Base-by-base conservation (phyloP, 1,139 yeast genomes). In the Protomyces inundatus region DNA sequence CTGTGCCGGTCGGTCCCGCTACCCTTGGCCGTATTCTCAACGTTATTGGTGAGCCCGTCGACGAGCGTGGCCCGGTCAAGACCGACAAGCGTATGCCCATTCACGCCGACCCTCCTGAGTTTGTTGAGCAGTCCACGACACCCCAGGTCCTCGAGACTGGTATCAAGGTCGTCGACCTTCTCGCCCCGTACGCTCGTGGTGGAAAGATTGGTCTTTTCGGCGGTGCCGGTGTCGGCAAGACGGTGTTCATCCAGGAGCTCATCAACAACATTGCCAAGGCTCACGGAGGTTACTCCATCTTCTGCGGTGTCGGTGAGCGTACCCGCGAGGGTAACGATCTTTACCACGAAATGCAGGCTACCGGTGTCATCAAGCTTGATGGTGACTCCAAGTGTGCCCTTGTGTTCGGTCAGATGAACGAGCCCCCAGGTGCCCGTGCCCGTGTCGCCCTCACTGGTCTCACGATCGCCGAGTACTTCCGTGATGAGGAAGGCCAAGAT, bases 211-310 rank as follows among this genome's bases (percentile, higher is more conserved):
- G 98, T 86, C 87, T 93, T 78, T 93, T 93, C 88, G 98, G 98
- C 85, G 98, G 98, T 91, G 98, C 98, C 81, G 98, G 98, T 91
- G 98, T 93, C 90, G 98, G 98, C 84, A 93, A 93, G 84, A 93
- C 98, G 80, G 98, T 93, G 71, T 93, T 93, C 82, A 93, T 93
- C 82, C 98, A 93, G 85, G 98, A 93, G 84, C 87, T 93, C 84
- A 93, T 93, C 81, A 91, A 93, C 90, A 93, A 93, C 86, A 93
- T 93, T 78, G 98, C 98, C 80, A 93, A 91, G 86, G 98, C 98
- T 76, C 98, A 93, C 80, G 98, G 98, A 90, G 98, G 98, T 88
- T 93, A 91, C 96, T 93, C 98, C 67, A 98, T 93, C 73, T 93
- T 93, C 88, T 88, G 97, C 76, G 98, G 98, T 90, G 98, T 93